Evolutionary conservation across 768 basidiomycete species (phyloP).

Genomic region (Mycena chlorophos): DNA sequence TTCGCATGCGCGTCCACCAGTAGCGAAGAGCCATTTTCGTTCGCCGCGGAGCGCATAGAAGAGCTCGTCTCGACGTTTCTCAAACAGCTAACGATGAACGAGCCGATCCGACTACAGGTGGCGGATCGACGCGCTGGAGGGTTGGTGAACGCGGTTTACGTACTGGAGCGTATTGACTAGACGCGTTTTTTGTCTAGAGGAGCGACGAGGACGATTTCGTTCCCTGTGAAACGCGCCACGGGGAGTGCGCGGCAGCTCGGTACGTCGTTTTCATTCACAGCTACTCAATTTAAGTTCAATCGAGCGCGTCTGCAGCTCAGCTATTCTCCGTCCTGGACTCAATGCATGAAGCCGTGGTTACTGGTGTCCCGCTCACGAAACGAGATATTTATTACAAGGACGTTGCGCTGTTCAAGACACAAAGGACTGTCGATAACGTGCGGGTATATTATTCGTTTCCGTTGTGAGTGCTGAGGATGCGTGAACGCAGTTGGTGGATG

Average conservation of each 20-base stretch:
- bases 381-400: slow-evolving; percentile 89
- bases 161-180: neutral
- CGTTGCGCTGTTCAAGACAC: slow-evolving; percentile 72
- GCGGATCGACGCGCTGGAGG: slow-evolving; percentile 11
- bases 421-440: slow-evolving; percentile 79
- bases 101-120: slow-evolving; percentile 11
- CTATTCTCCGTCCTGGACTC: slow-evolving; percentile 65
- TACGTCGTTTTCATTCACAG: slow-evolving; percentile 21
- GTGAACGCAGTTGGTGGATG: slow-evolving; percentile 72
- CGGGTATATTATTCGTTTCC: too few relatives aligned
- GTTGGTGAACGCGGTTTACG: neutral
- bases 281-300: neutral
- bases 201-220: slow-evolving; percentile 23
- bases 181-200: neutral
- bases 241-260: slow-evolving; percentile 45
- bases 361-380: slow-evolving; percentile 61
- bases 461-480: neutral
- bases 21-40: neutral
- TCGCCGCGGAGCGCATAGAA: slow-evolving; percentile 17
- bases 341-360: slow-evolving; percentile 65
- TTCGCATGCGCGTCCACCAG: neutral
- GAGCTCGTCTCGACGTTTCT: slow-evolving; percentile 21
- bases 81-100: slow-evolving; percentile 9
- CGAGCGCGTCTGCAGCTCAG: slow-evolving; percentile 50
- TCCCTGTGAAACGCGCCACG: slow-evolving; percentile 36